Evolutionary conservation across 305 asterid genomes (phyloP), one percentile per base, ranked within the genome.

Genomic region (Salvia sclarea): DNA sequence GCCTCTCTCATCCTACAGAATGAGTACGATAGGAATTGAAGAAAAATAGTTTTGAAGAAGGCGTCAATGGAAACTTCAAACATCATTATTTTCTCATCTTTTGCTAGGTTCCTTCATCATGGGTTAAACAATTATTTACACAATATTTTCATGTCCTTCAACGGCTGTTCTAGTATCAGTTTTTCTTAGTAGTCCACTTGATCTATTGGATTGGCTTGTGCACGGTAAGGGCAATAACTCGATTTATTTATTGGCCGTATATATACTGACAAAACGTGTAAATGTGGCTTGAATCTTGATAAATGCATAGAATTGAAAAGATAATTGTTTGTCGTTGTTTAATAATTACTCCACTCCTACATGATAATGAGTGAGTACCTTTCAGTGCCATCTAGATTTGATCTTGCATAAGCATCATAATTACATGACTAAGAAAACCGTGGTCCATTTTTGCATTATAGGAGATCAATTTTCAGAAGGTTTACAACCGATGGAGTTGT

Each of bases 401-500:
- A n/a, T n/a, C n/a, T n/a, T n/a, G n/a, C n/a, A n/a, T n/a, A n/a
- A n/a, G n/a, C n/a, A n/a, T n/a, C n/a, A n/a, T n/a, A n/a, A n/a
- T n/a, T n/a, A n/a, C n/a, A n/a, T n/a, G n/a, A n/a, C n/a, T 14
- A 37, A 56, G 33, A 13, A 61, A 70, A 65, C 21, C 37, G 6
- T 54, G 40, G 38, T 69, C 50, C 61, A 25, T 65, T 75, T 78
- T 35, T 37, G 41, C 41, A 68, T 66, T 68, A 33, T 44, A 91
- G 97, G 97, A 74, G 75, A 72, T 83, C 84, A 47, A 5, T 73
- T 75, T 79, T 82, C 64, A 75, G 79, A 77, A 79, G 84, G 80
- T 78, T 89, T 66, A 78, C 96, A 61, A 21, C 83, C 54, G 89
- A 87, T 70, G 86, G 88, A 66, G 91, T 91, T 31, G 93, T 94